These are phyloP conservation scores for Gossypium schwendimanii DNA, from an alignment of 441 rosid species.

Conservation along the genomic window DNA sequence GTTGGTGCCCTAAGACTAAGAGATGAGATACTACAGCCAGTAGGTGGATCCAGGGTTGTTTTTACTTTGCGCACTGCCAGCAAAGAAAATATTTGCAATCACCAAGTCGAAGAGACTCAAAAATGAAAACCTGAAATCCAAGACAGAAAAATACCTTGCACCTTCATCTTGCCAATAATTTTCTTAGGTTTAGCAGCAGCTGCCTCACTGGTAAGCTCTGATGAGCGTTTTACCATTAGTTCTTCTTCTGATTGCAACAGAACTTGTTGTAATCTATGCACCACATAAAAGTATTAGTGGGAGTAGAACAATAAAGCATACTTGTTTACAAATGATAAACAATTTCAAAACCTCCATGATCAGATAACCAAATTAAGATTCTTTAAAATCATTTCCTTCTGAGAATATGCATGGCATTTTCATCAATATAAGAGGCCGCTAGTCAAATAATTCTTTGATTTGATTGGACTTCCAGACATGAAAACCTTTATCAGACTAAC, in stretches of 20 bases:
- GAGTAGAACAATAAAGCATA: background rate
- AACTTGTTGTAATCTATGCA: conserved; percentile 60
- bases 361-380: background rate
- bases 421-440: conserved; percentile 4
- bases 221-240: conserved; percentile 59
- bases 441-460: background rate
- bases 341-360: conserved; percentile 1
- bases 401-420: conserved; percentile 1
- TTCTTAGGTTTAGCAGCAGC: conserved; percentile 78
- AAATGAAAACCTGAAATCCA: conserved; percentile 11
- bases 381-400: conserved; percentile 9
- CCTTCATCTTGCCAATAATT: conserved; percentile 86
- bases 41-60: conserved; percentile 67
- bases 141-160: conserved; percentile 56
- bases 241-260: conserved; percentile 97
- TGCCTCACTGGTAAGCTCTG: conserved; percentile 57
- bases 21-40: conserved; percentile 78
- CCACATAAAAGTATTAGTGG: conserved; percentile 15
- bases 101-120: conserved; percentile 14
- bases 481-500: background rate
- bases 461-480: background rate
- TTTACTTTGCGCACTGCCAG: conserved; percentile 80
- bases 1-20: conserved; percentile 44
- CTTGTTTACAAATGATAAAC: background rate
- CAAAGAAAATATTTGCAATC: conserved; percentile 17